Evolutionary conservation across 345 rosid species (phyloP).

Genomic region (Populus alba): DNA sequence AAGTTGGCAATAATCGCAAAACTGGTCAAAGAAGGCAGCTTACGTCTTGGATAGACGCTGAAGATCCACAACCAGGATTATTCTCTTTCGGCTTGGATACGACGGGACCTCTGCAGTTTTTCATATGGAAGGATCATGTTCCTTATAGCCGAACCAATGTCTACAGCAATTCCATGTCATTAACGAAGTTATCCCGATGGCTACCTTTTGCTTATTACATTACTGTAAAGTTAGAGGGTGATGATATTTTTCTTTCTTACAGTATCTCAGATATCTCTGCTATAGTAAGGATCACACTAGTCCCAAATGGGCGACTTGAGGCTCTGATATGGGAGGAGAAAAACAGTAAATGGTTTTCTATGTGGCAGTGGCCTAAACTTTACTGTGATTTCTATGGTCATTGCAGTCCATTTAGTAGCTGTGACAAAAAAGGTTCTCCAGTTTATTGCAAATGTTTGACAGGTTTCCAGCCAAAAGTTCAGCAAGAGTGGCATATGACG

Average conservation of each 20-base stretch:
- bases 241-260: background rate
- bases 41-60: background rate
- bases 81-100: background rate
- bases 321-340: background rate
- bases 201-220: background rate
- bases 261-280: background rate
- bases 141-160: background rate
- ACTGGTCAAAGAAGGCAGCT: background rate
- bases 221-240: background rate
- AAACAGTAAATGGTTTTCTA: background rate
- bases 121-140: background rate
- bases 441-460: constrained; percentile 5
- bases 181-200: background rate
- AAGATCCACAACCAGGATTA: background rate
- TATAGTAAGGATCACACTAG: background rate
- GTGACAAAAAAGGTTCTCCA: background rate
- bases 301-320: background rate
- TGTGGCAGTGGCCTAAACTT: background rate
- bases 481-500: constrained; percentile 3
- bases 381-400: background rate
- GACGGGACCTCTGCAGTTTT: background rate
- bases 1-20: background rate
- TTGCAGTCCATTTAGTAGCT: constrained; percentile 5
- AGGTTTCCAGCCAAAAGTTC: constrained; percentile 5
- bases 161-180: background rate